phyloP scores from a whole-genome alignment of 129 eudicot genomes.

The Deinandra increscens region DNA sequence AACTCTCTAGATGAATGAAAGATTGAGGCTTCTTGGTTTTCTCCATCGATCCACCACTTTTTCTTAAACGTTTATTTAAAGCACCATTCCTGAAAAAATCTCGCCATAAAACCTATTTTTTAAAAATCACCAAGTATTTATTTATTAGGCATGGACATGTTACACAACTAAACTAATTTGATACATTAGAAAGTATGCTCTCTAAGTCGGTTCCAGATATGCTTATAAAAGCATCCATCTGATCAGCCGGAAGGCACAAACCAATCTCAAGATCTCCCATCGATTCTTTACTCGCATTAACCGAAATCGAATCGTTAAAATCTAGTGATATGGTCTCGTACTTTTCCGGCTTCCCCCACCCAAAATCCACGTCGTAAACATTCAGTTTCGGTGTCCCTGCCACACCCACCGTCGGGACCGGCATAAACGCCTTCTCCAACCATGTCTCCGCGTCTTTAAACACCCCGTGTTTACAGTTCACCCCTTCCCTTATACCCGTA shows the following conservation, averaged over 20 bases:
- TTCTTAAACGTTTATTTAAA: too few relatives aligned
- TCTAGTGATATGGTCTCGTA: conserved; percentile 43
- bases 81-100: too few relatives aligned
- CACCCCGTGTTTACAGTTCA: conserved; percentile 17
- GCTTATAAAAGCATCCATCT: conserved; percentile 36
- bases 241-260: conserved; percentile 25
- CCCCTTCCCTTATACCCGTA: conserved; percentile 7
- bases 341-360: conserved; percentile 46
- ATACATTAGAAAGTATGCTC: not conserved
- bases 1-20: too few relatives aligned
- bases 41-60: too few relatives aligned
- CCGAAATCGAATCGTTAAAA: conserved; percentile 28
- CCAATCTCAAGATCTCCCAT: conserved; percentile 45
- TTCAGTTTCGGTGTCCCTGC: conserved; percentile 46
- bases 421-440: not conserved
- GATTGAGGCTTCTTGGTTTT: too few relatives aligned
- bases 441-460: conserved; percentile 20
- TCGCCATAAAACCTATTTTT: too few relatives aligned
- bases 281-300: conserved; percentile 32
- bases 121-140: too few relatives aligned
- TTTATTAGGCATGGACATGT: too few relatives aligned
- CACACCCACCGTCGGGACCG: conserved; percentile 13
- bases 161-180: too few relatives aligned
- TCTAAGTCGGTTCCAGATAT: not conserved
- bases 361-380: conserved; percentile 45